Base-by-base conservation (phyloP, 495 filamentous ascomycete genomes). In the Pseudomonodictys pantanalensis region DNA sequence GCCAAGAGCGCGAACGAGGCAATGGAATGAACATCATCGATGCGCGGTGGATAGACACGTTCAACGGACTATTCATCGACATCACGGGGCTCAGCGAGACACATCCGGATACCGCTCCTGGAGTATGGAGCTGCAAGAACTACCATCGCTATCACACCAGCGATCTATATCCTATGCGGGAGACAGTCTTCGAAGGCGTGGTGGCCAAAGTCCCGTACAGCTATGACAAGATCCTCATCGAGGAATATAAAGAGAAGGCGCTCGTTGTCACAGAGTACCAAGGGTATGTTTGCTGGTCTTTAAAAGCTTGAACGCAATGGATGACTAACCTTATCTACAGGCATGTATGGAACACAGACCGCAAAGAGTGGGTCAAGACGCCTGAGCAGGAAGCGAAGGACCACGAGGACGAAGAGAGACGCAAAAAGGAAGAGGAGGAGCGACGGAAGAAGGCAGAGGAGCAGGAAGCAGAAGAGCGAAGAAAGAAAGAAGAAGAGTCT, bases 41-140 rank as follows among this genome's bases (percentile, higher is more conserved):
- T 72, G 90, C 89, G 33, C 77, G 90, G 18, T 95, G 87, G 87
- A 85, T 95, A 60, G 90, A 95, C 71, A 76, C 80, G 20, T 70
- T 73, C 46, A 93, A 84, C 58, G 90, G 90, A 7, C 75, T 92
- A 52, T 95, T 87, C 76, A 86, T 95, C 68, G 90, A 95, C 67
- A 90, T 95, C 69, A 95, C 90, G n/a, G 90, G 83, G 23, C 71
- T 93, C 24, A 81, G 81, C 39, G 84, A 88, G 69, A 80, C 85
- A n/a, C 76, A 90, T 25, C 78, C 83, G 8, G 72, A 77, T 11
- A 67, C 68, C 2, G 29, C 62, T 24, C 87, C 87, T 1, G 84
- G 85, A 2, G 72, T 87, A n/a, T 88, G 85, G 85, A 83, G 81
- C 65, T 92, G 89, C 70, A 93, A 93, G 78, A 91, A 93, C 63